These are phyloP conservation scores for Macrolepiota fuliginosa DNA, from an alignment of 768 basidiomycete genomes.

Conservation along the genomic window DNA sequence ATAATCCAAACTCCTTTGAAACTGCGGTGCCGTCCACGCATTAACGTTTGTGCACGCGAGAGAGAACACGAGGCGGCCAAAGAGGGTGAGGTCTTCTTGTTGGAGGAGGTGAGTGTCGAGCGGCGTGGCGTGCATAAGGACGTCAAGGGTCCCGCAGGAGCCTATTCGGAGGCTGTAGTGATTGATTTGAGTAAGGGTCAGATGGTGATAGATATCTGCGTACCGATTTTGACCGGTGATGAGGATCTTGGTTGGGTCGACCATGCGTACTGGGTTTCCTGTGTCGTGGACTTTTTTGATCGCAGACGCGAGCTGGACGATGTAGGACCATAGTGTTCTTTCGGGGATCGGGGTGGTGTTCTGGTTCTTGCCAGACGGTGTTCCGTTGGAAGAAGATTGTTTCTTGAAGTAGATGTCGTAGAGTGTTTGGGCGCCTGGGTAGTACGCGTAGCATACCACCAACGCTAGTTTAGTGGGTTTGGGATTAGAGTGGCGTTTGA, in stretches of 20 bases:
- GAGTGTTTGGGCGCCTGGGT: slow-evolving; percentile 81
- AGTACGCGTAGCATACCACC: slow-evolving; percentile 88
- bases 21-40: slow-evolving; percentile 57
- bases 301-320: slow-evolving; percentile 85
- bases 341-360: slow-evolving; percentile 55
- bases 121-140: slow-evolving; percentile 72
- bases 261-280: slow-evolving; percentile 74
- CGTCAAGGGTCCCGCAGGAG: slow-evolving; percentile 85
- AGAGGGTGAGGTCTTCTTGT: slow-evolving; percentile 87
- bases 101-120: slow-evolving; percentile 60
- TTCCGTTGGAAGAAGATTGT: slow-evolving; percentile 24
- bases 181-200: not conserved
- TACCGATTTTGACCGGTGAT: slow-evolving; percentile 89
- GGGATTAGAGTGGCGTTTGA: not conserved
- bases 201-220: slow-evolving; percentile 2
- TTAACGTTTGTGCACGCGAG: slow-evolving; percentile 70
- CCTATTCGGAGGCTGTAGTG: slow-evolving; percentile 70
- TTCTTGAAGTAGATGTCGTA: slow-evolving; percentile 74
- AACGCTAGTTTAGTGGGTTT: slow-evolving; percentile 53
- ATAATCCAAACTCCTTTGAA: slow-evolving; percentile 72
- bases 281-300: slow-evolving; percentile 83
- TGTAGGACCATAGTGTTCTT: slow-evolving; percentile 86
- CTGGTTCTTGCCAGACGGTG: slow-evolving; percentile 19
- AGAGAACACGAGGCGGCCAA: slow-evolving; percentile 81
- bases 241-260: slow-evolving; percentile 87